phyloP scores from a whole-genome alignment of 2,329 filamentous ascomycete species.

The Sarocladium oryzae region DNA sequence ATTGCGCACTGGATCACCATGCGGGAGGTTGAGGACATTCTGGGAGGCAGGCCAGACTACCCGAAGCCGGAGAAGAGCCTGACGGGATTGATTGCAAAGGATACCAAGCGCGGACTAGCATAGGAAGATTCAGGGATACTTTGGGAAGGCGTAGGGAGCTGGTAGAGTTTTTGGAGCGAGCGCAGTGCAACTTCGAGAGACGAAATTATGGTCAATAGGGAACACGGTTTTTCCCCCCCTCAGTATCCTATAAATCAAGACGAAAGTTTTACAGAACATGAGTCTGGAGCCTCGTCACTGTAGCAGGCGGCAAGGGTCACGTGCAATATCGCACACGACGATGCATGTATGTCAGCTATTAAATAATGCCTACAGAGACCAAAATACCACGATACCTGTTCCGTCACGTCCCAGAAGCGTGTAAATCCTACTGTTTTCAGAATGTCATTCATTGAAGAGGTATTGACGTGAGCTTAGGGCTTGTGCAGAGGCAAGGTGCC shows the following conservation, averaged over 20 bases:
- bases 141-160: background rate
- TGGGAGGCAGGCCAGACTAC: conserved; percentile 64
- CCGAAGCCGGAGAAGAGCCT: conserved; percentile 42
- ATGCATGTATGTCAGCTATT: too few species aligned
- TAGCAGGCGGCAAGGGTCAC: too few species aligned
- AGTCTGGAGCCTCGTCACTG: background rate
- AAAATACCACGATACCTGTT: too few species aligned
- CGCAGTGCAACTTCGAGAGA: background rate
- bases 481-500: too few species aligned
- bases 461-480: too few species aligned
- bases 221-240: too few species aligned
- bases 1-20: conserved; percentile 78
- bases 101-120: conserved; percentile 48
- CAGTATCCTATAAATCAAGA: background rate
- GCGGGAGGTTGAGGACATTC: conserved; percentile 74
- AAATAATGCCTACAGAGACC: too few species aligned
- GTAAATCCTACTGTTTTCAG: too few species aligned
- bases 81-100: conserved; percentile 50
- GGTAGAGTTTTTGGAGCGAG: background rate
- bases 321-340: too few species aligned
- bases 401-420: too few species aligned
- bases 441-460: too few species aligned
- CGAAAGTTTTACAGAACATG: background rate
- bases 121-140: background rate
- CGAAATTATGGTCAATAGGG: background rate